phyloP scores from a whole-genome alignment of 768 basidiomycete species.

The Dendrothele bispora region DNA sequence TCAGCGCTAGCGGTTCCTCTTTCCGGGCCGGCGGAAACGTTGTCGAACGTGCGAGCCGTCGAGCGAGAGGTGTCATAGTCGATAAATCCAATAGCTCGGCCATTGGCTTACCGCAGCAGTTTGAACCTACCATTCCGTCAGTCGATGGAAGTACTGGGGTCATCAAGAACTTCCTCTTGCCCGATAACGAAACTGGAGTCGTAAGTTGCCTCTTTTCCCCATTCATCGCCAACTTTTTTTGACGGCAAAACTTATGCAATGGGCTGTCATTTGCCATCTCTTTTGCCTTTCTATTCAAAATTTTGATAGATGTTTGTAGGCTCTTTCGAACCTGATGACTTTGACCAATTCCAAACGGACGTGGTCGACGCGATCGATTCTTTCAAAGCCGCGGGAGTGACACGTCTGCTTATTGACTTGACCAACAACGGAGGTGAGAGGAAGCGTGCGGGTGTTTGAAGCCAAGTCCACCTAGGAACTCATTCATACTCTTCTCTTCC shows the following conservation, averaged over 20 bases:
- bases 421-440: slow-evolving; percentile 65
- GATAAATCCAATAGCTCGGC: slow-evolving; percentile 40
- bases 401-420: slow-evolving; percentile 54
- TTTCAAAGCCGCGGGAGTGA: slow-evolving; percentile 50
- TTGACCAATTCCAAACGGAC: slow-evolving; percentile 51
- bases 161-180: slow-evolving; percentile 56
- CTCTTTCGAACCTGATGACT: slow-evolving; percentile 51
- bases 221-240: background rate
- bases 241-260: too few species aligned
- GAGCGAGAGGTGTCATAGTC: slow-evolving; percentile 40
- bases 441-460: too few species aligned
- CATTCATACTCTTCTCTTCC: background rate
- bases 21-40: slow-evolving; percentile 2
- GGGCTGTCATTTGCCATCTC: too few species aligned
- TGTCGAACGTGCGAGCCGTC: slow-evolving; percentile 16
- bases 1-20: slow-evolving; percentile 18
- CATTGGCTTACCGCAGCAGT: slow-evolving; percentile 46
- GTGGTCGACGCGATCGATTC: slow-evolving; percentile 41
- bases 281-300: background rate
- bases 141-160: slow-evolving; percentile 48
- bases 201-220: slow-evolving; percentile 31
- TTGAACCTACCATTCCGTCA: slow-evolving; percentile 45
- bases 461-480: slow-evolving; percentile 1
- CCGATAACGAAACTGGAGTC: slow-evolving; percentile 58
- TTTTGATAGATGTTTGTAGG: slow-evolving; percentile 55